phyloP scores from a whole-genome alignment of 2,329 filamentous ascomycete species.

The Atkinsonella hypoxylon region DNA sequence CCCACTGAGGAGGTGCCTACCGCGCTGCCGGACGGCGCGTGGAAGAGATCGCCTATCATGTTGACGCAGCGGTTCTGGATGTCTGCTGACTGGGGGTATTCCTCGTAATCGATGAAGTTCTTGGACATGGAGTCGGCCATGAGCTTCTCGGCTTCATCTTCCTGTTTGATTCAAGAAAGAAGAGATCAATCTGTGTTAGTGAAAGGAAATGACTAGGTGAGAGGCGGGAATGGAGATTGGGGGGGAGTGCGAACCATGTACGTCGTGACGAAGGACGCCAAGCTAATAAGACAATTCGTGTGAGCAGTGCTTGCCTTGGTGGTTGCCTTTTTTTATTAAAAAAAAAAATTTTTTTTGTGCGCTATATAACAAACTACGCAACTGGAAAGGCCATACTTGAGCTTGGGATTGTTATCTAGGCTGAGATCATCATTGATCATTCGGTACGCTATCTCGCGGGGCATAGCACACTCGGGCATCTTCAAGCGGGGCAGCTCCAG shows the following conservation, averaged over 20 bases:
- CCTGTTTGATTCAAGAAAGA: constrained; percentile 45
- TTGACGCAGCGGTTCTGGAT: constrained; percentile 87
- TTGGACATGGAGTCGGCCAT: constrained; percentile 89
- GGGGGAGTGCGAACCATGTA: constrained; percentile 57
- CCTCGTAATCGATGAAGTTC: constrained; percentile 89
- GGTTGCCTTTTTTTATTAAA: too few species aligned
- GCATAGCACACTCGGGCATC: constrained; percentile 89
- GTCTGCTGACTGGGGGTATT: constrained; percentile 69
- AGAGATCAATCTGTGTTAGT: constrained; percentile 93
- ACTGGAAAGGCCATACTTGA: constrained; percentile 48
- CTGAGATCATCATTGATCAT: constrained; percentile 95
- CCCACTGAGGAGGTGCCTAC: constrained; percentile 85
- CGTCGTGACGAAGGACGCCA: constrained; percentile 89
- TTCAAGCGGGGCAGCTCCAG: constrained; percentile 69
- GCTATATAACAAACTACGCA: too few species aligned
- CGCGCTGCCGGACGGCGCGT: constrained; percentile 59
- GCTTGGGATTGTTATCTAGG: constrained; percentile 80
- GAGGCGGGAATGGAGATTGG: constrained; percentile 61
- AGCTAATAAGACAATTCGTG: constrained; percentile 56
- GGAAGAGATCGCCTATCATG: constrained; percentile 84
- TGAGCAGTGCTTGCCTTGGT: not conserved
- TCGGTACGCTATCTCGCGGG: constrained; percentile 81
- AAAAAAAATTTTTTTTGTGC: too few species aligned
- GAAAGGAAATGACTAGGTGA: too few species aligned
- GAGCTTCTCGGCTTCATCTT: constrained; percentile 33